phyloP scores from a whole-genome alignment of 106 monocot genomes.

The Alisma plantagoaquatica region DNA sequence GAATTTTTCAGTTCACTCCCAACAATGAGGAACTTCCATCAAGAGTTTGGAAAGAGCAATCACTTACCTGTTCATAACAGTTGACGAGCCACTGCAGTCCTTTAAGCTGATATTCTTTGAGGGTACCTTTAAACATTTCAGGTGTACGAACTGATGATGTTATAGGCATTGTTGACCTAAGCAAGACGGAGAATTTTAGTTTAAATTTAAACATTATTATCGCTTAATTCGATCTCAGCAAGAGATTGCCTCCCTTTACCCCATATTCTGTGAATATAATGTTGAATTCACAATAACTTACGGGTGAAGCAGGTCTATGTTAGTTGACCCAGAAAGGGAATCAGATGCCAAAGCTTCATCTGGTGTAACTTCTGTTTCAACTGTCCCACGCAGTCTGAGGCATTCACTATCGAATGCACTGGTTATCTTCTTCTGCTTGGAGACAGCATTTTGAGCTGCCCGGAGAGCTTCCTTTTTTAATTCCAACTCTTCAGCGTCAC shows the following conservation, averaged over 20 bases:
- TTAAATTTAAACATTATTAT: no score
- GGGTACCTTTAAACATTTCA: slow-evolving; percentile 72
- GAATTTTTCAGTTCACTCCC: no score
- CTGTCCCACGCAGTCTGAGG: slow-evolving; percentile 51
- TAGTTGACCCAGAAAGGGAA: slow-evolving; percentile 44
- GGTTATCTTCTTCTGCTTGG: slow-evolving; percentile 81
- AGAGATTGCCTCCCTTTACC: no score
- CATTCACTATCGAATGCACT: slow-evolving; percentile 85
- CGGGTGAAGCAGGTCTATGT: slow-evolving; percentile 85
- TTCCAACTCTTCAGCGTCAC: slow-evolving; percentile 72
- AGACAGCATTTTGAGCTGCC: slow-evolving; percentile 83
- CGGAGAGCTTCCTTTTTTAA: slow-evolving; percentile 70
- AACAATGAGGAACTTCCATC: background rate
- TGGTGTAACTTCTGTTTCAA: slow-evolving; percentile 24
- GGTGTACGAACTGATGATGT: slow-evolving; percentile 90
- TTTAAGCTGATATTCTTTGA: slow-evolving; percentile 97
- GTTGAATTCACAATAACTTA: no score
- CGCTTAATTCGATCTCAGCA: no score
- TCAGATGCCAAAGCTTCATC: slow-evolving; percentile 49
- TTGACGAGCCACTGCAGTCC: slow-evolving; percentile 98
- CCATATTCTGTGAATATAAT: no score
- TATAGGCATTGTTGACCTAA: slow-evolving; percentile 91
- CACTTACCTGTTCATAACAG: slow-evolving; percentile 91
- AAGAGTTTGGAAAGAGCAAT: background rate
- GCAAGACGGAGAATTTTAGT: slow-evolving; percentile 21